Evolutionary conservation across 1,284 basidiomycete species (phyloP).

Genomic region (Apiotrichum laibachii): DNA sequence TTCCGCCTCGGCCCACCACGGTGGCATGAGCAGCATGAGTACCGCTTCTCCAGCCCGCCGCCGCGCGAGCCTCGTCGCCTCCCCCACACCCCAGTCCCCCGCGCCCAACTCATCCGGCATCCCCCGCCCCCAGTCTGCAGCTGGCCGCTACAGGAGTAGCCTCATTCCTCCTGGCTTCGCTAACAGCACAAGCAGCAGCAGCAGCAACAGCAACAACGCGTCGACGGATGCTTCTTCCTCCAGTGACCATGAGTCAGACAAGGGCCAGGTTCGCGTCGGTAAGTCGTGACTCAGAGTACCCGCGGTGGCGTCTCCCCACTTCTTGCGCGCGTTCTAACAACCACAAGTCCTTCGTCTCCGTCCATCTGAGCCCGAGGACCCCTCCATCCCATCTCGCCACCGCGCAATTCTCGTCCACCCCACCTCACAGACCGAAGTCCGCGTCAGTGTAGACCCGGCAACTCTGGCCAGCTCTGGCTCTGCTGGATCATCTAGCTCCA

Average conservation of each 20-base stretch:
- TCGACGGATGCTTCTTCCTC: slow-evolving; percentile 3
- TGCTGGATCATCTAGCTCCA: slow-evolving; percentile 56
- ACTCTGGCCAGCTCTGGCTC: slow-evolving; percentile 54
- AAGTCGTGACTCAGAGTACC: slow-evolving; percentile 19
- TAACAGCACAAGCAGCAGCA: background rate
- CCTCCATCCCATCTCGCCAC: slow-evolving; percentile 86
- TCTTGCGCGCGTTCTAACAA: background rate
- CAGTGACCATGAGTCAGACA: slow-evolving; percentile 25
- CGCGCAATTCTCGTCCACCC: slow-evolving; percentile 84
- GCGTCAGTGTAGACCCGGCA: slow-evolving; percentile 63
- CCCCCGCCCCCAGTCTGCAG: slow-evolving; percentile 32
- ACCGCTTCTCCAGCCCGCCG: slow-evolving; percentile 13
- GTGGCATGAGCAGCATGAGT: slow-evolving; percentile 4
- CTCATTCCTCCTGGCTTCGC: background rate
- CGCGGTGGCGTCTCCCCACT: slow-evolving; percentile 12
- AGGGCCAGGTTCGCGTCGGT: slow-evolving; percentile 46
- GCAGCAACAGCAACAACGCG: background rate
- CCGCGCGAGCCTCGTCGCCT: slow-evolving; percentile 23
- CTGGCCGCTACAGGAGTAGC: slow-evolving; percentile 21
- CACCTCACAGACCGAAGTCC: slow-evolving; percentile 63
- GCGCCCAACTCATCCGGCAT: slow-evolving; percentile 21
- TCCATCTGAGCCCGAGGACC: slow-evolving; percentile 80
- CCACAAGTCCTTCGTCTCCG: slow-evolving; percentile 83
- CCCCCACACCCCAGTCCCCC: slow-evolving; percentile 29
- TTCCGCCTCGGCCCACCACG: background rate